Base-by-base conservation (phyloP, 1,284 basidiomycete genomes). In the Cystobasidium slooffiae region DNA sequence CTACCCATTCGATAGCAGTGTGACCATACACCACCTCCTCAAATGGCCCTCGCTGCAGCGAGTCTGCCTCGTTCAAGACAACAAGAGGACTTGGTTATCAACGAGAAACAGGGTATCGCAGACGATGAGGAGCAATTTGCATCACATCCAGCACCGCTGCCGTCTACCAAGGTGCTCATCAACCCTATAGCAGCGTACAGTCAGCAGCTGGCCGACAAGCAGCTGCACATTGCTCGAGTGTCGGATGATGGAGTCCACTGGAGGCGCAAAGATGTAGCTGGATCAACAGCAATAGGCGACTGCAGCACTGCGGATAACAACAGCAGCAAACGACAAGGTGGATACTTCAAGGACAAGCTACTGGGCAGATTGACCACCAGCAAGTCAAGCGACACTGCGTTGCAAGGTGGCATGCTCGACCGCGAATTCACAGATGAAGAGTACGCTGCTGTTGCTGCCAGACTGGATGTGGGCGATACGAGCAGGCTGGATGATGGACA, bases 141-240 rank as follows among this genome's bases (percentile, higher is more conserved):
- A 12, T 24, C 46, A 14, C 14, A 16, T 1, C 16, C 20, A 51
- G 47, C 47, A 51, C 16, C 24, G 44, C n/a, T 31, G 44, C 7
- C 44, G 61, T 63, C 24, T 12, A 44, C 61, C 10, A 63, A 46
- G 46, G 61, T 63, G 44, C 43, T 68, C 41, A 68, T 72, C 69
- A 72, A 72, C 31, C 69, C 69, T 22, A 72, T 72, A 49, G 61
- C 69, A 16, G 69, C 69, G 5, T 72, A 72, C 69, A 64, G 69
- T 37, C 69, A 72, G 61, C 49, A 53, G 31, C 69, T 72, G 46
- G 61, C 61, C 49, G 52, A 41, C 16, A 72, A 72, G 44, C 56
- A 72, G 41, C 39, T 72, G n/a, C 58, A 63, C 20, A 59, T 72
- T 24, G 61, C 59, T 5, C 22, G 61, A 22, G 58, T 64, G 1